These are phyloP conservation scores for Tolypocladium nubicola DNA, from an alignment of 2,329 filamentous ascomycete species.

Conservation along the genomic window DNA sequence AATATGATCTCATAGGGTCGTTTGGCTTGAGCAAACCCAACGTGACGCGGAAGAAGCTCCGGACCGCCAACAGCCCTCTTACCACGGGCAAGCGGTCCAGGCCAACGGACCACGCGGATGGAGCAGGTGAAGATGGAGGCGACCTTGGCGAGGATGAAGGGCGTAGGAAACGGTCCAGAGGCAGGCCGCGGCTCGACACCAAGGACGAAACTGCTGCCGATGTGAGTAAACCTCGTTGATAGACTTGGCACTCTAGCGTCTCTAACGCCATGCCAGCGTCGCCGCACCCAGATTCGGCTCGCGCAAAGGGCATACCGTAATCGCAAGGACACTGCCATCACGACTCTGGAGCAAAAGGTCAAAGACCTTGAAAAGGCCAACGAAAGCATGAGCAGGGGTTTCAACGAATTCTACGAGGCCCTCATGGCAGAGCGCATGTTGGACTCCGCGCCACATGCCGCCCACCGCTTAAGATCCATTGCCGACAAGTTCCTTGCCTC, in stretches of 20 bases:
- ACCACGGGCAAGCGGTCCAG: conserved; percentile 13
- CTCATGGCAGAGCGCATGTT: conserved; percentile 47
- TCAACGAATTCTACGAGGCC: conserved; percentile 56
- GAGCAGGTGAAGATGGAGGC: conserved; percentile 4
- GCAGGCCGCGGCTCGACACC: conserved; percentile 65
- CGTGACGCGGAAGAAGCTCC: neutral
- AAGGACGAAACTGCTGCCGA: conserved; percentile 69
- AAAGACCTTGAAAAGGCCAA: conserved; percentile 58
- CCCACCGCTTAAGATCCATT: conserved; percentile 43
- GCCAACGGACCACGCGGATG: conserved; percentile 5
- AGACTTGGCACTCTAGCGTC: neutral
- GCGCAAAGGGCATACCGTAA: conserved; percentile 78
- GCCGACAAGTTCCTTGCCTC: conserved; percentile 39
- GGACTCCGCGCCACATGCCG: conserved; percentile 44
- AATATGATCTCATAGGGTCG: neutral
- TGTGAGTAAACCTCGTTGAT: conserved; percentile 42
- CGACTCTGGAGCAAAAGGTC: conserved; percentile 60
- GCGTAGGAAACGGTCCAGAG: conserved; percentile 52
- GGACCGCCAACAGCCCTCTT: neutral
- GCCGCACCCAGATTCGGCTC: conserved; percentile 76
- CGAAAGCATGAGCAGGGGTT: conserved; percentile 63
- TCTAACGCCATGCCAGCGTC: conserved; percentile 40
- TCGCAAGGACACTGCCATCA: conserved; percentile 75
- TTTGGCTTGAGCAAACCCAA: neutral
- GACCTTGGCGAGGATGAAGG: conserved; percentile 28